Evolutionary conservation across 495 filamentous ascomycete genomes (phyloP), one percentile per base, ranked within the genome.

Genomic region (Tuber umbilicatum): DNA sequence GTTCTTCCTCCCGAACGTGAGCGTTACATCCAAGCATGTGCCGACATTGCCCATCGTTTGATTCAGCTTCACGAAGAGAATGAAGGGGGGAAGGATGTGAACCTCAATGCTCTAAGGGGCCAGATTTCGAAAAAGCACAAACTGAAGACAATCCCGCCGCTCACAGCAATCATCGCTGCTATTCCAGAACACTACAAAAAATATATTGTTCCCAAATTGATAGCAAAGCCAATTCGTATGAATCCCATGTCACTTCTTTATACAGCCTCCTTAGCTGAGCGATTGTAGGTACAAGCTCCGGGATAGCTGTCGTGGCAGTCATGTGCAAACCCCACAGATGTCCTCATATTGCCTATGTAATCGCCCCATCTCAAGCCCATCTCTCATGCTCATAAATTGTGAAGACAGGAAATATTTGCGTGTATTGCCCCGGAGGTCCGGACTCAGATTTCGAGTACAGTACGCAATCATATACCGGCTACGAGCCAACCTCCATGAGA

Each of bases 271-370:
- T 68, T 81, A 39, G 68, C 82, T 84, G 73, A 84, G 68, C 37
- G 41, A 12, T 37, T 19, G 55, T 76, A 90, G 90, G 91, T 82
- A 97, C 93, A 19, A 95, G 94, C 7, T 97, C 94, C 60, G 95
- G 95, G 47, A 98, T 99, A 79, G 96, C 95, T n/a, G 96, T 99
- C 16, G 95, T 99, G 55, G 95, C 96, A 27, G 96, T 99, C 72
- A 98, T 99, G 95, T 98, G 95, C 87, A 99, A 98, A 84, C 95
- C 95, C 42, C 95, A 99, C 83, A 89, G 95, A 77, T 99, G 95
- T 81, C 95, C 95, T 41, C 95, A 99, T 82, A 99, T 98, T 76
- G 93, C 95, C 16, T 99, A 91, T 64, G 79, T 81, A 76, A 73
- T 40, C 68, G 38, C 67, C 42, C 68, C 35, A 21, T 19, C 5